Conservation (phyloP, 108 stramenopile species). For the Epithemia pelagica region DNA sequence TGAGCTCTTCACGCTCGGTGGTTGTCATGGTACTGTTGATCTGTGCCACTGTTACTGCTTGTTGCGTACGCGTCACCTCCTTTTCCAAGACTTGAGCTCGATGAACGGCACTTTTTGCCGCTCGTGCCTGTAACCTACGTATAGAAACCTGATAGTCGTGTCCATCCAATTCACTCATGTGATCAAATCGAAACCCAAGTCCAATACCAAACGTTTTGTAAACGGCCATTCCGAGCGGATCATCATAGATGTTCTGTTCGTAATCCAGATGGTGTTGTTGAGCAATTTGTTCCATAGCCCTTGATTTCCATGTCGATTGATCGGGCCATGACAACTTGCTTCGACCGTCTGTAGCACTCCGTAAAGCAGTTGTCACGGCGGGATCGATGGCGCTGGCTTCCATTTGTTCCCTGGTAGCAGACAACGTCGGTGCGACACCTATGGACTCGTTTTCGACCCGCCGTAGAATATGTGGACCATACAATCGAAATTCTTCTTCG, state of each 20-base stretch:
- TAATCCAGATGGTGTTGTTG: constrained; percentile 33
- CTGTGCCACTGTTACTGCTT: neutral
- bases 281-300: constrained; percentile 31
- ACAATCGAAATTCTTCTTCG: neutral
- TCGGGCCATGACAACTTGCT: neutral
- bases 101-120: constrained; percentile 75
- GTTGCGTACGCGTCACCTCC: neutral
- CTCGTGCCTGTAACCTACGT: constrained; percentile 62
- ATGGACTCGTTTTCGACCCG: neutral
- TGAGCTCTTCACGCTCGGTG: neutral
- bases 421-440: neutral
- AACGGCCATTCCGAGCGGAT: constrained; percentile 78
- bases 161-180: constrained; percentile 23
- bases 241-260: constrained; percentile 16
- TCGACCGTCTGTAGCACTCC: neutral
- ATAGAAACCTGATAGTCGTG: constrained; percentile 33
- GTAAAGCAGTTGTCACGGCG: neutral
- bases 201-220: constrained; percentile 72
- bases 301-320: constrained; percentile 20
- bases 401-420: too few species aligned
- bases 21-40: neutral
- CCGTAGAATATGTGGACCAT: neutral
- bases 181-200: constrained; percentile 66
- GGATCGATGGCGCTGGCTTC: too few species aligned
- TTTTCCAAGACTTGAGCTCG: constrained; percentile 26